Percentiles rank a stretch among this genome's conserved stretches.
Conservation (phyloP, 371 early-diverging fungal genomes). For the Dichotomocladium elegans region DNA sequence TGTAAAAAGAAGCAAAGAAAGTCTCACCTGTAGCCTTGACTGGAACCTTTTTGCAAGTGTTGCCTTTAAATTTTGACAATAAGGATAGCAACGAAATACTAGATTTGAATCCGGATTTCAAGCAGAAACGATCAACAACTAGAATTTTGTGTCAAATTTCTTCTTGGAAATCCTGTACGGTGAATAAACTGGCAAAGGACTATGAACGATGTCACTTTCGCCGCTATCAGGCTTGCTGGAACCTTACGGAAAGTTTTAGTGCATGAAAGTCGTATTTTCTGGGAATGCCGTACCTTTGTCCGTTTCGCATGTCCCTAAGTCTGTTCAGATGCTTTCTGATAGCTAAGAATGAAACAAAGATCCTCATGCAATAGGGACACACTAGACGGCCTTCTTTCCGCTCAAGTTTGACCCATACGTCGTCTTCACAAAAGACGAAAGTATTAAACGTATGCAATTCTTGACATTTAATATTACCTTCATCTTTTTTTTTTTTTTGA, state of each 20-base stretch:
- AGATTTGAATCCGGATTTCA: too few species aligned
- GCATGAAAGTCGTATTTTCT: neutral
- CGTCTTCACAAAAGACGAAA: neutral
- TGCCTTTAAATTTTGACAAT: too few species aligned
- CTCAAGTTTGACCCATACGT: neutral
- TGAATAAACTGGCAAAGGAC: slow-evolving; percentile 1
- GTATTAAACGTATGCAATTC: slow-evolving; percentile 1
- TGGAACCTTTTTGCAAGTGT: too few species aligned
- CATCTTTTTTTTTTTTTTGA: neutral
- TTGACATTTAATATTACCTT: neutral
- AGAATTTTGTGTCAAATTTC: too few species aligned
- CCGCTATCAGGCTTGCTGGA: neutral
- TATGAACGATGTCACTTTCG: neutral
- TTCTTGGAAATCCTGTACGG: too few species aligned
- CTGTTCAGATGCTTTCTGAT: slow-evolving; percentile 2
- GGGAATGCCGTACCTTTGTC: neutral
- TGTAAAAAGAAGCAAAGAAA: too few species aligned
- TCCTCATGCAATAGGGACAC: slow-evolving; percentile 2
- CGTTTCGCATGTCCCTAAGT: neutral
- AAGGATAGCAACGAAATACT: too few species aligned
- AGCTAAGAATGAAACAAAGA: neutral
- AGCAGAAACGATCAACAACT: too few species aligned
- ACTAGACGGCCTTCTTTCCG: neutral
- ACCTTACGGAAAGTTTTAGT: neutral
- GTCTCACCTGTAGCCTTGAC: too few species aligned